Conservation (phyloP, 2,329 filamentous ascomycete species). For the Penicillium capsulatum region DNA sequence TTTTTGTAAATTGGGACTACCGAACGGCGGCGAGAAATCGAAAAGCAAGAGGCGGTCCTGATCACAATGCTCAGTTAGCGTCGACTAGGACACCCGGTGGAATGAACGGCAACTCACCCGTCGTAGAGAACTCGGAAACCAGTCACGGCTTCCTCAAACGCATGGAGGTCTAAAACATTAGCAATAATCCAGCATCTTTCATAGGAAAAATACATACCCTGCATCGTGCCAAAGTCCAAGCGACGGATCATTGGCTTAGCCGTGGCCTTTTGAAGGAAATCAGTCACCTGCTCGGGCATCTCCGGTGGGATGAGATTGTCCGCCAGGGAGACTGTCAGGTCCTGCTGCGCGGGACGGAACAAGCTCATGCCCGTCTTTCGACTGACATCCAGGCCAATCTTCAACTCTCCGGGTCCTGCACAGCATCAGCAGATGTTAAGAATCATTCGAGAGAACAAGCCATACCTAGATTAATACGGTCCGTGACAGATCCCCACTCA, state of each 20-base stretch:
- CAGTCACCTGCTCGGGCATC: slow-evolving; percentile 58
- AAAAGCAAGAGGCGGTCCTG: slow-evolving; percentile 65
- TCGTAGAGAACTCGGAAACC: slow-evolving; percentile 74
- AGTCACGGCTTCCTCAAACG: slow-evolving; percentile 73
- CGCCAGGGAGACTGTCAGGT: slow-evolving; percentile 71
- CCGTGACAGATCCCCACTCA: slow-evolving; percentile 71
- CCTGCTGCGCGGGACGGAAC: slow-evolving; percentile 68
- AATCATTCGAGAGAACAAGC: not conserved
- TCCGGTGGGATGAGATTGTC: slow-evolving; percentile 62
- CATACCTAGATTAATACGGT: slow-evolving; percentile 71
- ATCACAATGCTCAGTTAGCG: not conserved
- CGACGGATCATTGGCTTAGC: slow-evolving; percentile 64
- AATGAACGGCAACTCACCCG: too few species aligned
- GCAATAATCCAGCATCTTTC: not conserved
- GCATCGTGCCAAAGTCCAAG: slow-evolving; percentile 61
- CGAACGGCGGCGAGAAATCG: slow-evolving; percentile 79
- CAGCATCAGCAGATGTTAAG: not conserved
- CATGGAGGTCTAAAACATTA: slow-evolving; percentile 60
- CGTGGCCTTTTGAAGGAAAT: slow-evolving; percentile 58
- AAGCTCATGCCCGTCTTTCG: slow-evolving; percentile 61
- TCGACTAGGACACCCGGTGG: too few species aligned
- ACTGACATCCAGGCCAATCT: slow-evolving; percentile 61
- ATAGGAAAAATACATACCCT: slow-evolving; percentile 26
- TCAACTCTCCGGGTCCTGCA: slow-evolving; percentile 64
- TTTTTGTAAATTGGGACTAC: slow-evolving; percentile 92